Percentiles rank a stretch among this genome's conserved stretches.
Evolutionary conservation across 2,329 filamentous ascomycete genomes (phyloP).

Genomic region (Simplicillium aogashimaense): DNA sequence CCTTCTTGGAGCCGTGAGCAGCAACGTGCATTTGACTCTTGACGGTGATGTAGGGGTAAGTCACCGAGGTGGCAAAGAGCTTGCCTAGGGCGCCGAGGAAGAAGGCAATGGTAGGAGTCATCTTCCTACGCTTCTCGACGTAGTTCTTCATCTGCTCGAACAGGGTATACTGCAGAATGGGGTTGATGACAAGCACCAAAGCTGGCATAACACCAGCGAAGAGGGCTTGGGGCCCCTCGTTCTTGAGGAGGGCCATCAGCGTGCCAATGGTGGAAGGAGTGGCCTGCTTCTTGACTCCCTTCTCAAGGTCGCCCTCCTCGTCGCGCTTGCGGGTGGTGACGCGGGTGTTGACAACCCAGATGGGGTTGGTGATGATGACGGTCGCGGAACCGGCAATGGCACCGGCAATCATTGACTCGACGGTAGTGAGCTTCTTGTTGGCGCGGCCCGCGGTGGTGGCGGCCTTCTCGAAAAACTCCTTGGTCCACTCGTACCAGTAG

Average conservation of each 20-base stretch:
- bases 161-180: constrained; percentile 95
- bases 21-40: constrained; percentile 98
- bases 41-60: constrained; percentile 97
- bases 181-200: constrained; percentile 91
- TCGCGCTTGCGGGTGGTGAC: constrained; percentile 79
- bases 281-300: constrained; percentile 22
- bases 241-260: constrained; percentile 65
- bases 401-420: constrained; percentile 91
- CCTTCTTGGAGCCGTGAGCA: constrained; percentile 61
- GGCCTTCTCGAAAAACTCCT: constrained; percentile 73
- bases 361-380: constrained; percentile 93
- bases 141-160: constrained; percentile 97
- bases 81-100: constrained; percentile 88
- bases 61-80: constrained; percentile 84
- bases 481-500: constrained; percentile 99
- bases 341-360: constrained; percentile 98
- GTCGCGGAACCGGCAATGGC: constrained; percentile 90
- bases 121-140: constrained; percentile 61
- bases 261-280: constrained; percentile 65
- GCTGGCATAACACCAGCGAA: constrained; percentile 91
- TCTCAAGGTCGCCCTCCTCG: constrained; percentile 31
- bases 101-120: constrained; percentile 83
- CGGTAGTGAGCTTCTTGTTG: constrained; percentile 73
- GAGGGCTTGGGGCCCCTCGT: constrained; percentile 76
- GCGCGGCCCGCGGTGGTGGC: constrained; percentile 63